These are phyloP conservation scores for Aspergillus coremiiformis DNA, from an alignment of 495 filamentous ascomycete species.

Conservation along the genomic window DNA sequence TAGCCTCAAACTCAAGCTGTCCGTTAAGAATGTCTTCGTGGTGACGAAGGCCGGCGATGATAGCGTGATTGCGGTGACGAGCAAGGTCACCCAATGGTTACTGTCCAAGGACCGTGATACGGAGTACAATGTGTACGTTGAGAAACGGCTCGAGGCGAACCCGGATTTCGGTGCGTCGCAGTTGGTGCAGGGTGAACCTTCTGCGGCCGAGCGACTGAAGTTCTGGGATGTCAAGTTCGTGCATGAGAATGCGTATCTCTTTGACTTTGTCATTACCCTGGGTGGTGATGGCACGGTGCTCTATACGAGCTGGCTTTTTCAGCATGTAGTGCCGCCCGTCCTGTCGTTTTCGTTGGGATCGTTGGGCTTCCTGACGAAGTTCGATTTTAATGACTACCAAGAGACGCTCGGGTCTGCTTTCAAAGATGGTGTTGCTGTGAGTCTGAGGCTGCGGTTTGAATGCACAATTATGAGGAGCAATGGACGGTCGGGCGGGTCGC, in stretches of 20 bases:
- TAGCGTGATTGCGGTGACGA: conserved; percentile 67
- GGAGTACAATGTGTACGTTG: conserved; percentile 69
- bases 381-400: conserved; percentile 72
- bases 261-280: conserved; percentile 89
- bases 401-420: conserved; percentile 66
- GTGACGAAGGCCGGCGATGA: conserved; percentile 85
- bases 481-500: conserved; percentile 22
- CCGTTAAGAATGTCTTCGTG: conserved; percentile 75
- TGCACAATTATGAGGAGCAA: conserved; percentile 88
- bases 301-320: conserved; percentile 94
- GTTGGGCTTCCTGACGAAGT: conserved; percentile 91
- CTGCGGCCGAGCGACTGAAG: conserved; percentile 52
- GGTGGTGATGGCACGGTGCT: conserved; percentile 97
- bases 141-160: conserved; percentile 62
- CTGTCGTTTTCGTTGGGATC: conserved; percentile 88
- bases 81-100: conserved; percentile 77
- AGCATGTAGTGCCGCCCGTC: conserved; percentile 91
- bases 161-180: conserved; percentile 61
- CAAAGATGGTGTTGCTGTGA: conserved; percentile 79
- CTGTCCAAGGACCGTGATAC: conserved; percentile 64
- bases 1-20: conserved; percentile 68
- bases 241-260: conserved; percentile 67
- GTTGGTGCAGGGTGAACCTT: conserved; percentile 50
- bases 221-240: conserved; percentile 84
- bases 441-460: conserved; percentile 81